Conservation (phyloP, 1,139 yeast species). For the Candida sanyaensis region DNA sequence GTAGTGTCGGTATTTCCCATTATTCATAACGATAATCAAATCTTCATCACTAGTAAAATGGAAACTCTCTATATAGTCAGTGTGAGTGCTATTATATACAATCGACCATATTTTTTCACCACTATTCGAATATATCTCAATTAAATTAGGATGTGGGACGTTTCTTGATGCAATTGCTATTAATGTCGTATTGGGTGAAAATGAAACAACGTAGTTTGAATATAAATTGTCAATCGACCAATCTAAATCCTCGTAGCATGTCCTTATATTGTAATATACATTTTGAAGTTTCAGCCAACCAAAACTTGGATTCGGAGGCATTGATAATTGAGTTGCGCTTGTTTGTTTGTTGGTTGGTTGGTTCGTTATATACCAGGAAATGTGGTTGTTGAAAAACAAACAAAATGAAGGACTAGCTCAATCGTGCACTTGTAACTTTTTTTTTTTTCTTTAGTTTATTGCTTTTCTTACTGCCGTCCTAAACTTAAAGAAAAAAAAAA, state of each 20-base stretch:
- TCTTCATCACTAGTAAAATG: constrained; percentile 55
- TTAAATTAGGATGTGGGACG: constrained; percentile 35
- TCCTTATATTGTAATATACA: constrained; percentile 56
- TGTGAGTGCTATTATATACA: constrained; percentile 52
- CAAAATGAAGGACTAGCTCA: not conserved
- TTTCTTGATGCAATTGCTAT: constrained; percentile 39
- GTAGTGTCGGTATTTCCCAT: constrained; percentile 63
- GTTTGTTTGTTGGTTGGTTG: too few relatives aligned
- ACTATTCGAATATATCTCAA: constrained; percentile 54
- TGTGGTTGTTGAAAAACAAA: not conserved
- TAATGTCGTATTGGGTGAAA: constrained; percentile 34
- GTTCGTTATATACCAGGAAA: too few relatives aligned
- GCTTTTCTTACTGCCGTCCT: too few relatives aligned
- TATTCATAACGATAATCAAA: constrained; percentile 60
- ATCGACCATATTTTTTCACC: constrained; percentile 53
- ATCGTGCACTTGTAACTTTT: not conserved
- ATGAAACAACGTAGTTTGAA: constrained; percentile 27
- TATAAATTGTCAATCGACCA: constrained; percentile 39
- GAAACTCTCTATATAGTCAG: constrained; percentile 58
- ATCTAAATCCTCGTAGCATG: constrained; percentile 40
- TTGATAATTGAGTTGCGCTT: constrained; percentile 8
- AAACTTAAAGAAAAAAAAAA: too few relatives aligned
- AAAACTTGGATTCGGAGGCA: constrained; percentile 44
- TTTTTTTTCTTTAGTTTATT: not conserved
- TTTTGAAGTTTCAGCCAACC: constrained; percentile 67